These are phyloP conservation scores for Candida pseudocylindracea DNA, from an alignment of 1,139 yeast species.

Conservation along the genomic window DNA sequence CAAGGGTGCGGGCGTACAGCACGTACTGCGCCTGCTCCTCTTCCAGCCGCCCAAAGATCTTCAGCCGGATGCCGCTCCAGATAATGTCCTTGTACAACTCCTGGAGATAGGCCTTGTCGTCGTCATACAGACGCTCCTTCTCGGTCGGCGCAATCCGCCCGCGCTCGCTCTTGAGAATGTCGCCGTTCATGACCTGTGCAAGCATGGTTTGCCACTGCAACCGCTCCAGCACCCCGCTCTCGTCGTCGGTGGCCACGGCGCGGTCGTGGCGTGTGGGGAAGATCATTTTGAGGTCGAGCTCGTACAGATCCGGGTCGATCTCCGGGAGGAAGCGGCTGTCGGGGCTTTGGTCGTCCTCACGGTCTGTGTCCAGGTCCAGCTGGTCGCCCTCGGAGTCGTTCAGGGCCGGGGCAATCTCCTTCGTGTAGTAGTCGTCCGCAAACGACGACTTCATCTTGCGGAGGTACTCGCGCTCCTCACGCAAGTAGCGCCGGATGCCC, in stretches of 20 bases:
- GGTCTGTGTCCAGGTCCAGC: conserved; percentile 10
- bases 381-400: conserved; percentile 7
- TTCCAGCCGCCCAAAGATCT: conserved; percentile 58
- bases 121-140: conserved; percentile 17
- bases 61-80: conserved; percentile 69
- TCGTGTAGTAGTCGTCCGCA: conserved; percentile 49
- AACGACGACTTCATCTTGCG: conserved; percentile 39
- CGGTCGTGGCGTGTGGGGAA: too few species aligned
- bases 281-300: conserved; percentile 6
- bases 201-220: conserved; percentile 95
- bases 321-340: conserved; percentile 5
- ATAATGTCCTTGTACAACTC: conserved; percentile 52
- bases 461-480: conserved; percentile 52
- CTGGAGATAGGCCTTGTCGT: conserved; percentile 24
- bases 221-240: conserved; percentile 42
- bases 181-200: conserved; percentile 79
- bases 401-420: conserved; percentile 26
- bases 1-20: conserved; percentile 49
- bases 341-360: conserved; percentile 6
- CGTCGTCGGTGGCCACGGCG: conserved; percentile 4
- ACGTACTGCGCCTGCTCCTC: conserved; percentile 61
- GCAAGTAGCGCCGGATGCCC: conserved; percentile 14
- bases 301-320: conserved; percentile 15
- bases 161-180: conserved; percentile 79
- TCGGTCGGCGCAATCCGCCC: conserved; percentile 27